Base-by-base conservation (phyloP, 768 basidiomycete genomes). In the Hirschioporus abietinus region DNA sequence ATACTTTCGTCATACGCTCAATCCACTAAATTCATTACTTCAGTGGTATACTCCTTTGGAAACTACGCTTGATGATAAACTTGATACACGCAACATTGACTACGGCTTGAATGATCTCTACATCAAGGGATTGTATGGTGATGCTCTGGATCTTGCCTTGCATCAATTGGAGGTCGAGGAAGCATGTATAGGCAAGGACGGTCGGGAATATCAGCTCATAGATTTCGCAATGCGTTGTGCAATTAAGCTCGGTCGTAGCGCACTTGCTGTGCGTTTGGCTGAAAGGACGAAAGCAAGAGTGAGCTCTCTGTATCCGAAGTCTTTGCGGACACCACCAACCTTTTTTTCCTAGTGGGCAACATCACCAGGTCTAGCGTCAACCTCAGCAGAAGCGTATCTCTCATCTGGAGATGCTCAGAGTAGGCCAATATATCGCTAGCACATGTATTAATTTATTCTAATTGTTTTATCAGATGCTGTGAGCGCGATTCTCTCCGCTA, bases 401-500 rank as follows among this genome's bases (percentile, higher is more conserved):
- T 12, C 42, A 15, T 52, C 20, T 3, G 15, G 20, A 15, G 20
- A 52, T 15, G 15, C 6, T 15, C 15, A 15, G 12, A 52, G 42
- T 52, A 52, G 12, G 42, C 42, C 12, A 15, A 15, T 15, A 52
- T 3, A 52, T 2, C 8, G 8, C 30, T 8, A 52, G 20, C 12
- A 10, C 4, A 52, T 52, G 12, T 10, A 5, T 5, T 10, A 15
- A n/a, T n/a, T n/a, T 52, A 30, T 30, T 52, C 42, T 12, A 52
- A 52, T 20, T 15, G 12, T 10, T 52, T 52, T 52, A 1, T 12
- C 42, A 52, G 42, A 52, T 15, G 42, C 42, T 15, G 15, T 52
- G 42, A 52, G 42, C 42, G 42, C 42, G 42, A 52, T 52, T 52
- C 42, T 52, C 42, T 52, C 42, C 42, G 42, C 42, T 52, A 52